phyloP scores from a whole-genome alignment of 768 basidiomycete species.

The Cyclocybe cylindracea region DNA sequence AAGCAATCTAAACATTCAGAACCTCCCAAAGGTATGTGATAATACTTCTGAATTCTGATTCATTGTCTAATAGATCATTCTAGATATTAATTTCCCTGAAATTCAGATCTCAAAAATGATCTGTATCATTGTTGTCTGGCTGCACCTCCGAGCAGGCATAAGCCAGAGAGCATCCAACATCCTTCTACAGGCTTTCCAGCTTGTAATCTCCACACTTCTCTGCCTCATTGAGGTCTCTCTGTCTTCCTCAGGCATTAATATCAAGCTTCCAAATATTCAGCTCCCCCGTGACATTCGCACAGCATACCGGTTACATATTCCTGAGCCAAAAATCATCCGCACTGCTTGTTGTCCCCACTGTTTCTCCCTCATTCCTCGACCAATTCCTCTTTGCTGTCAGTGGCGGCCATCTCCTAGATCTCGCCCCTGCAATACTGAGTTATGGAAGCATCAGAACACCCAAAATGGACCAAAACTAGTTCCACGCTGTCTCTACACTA shows the following conservation, averaged over 20 bases:
- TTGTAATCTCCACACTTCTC: constrained; percentile 14
- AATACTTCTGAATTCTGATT: no score
- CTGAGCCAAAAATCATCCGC: constrained; percentile 22
- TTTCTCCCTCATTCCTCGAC: constrained; percentile 14
- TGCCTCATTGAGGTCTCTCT: constrained; percentile 11
- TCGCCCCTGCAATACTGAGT: constrained; percentile 16
- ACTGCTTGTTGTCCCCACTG: constrained; percentile 28
- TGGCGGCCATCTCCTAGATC: constrained; percentile 18
- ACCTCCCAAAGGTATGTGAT: no score
- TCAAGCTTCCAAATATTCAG: constrained; percentile 3
- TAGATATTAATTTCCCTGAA: no score
- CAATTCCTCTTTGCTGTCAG: constrained; percentile 16
- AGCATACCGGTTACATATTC: constrained; percentile 8
- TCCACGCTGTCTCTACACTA: constrained; percentile 20
- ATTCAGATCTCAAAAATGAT: background rate
- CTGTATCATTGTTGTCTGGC: constrained; percentile 22
- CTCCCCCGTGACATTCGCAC: constrained; percentile 25
- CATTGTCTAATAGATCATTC: no score
- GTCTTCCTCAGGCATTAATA: constrained; percentile 5
- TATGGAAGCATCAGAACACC: constrained; percentile 16
- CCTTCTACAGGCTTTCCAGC: constrained; percentile 16
- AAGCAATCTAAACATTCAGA: no score
- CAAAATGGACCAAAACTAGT: constrained; percentile 15
- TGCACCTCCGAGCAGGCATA: constrained; percentile 17
- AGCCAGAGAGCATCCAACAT: constrained; percentile 18